Evolutionary conservation across 352 stramenopile genomes (phyloP), one percentile per base, ranked within the genome.

Genomic region (Phytophthora citricola): DNA sequence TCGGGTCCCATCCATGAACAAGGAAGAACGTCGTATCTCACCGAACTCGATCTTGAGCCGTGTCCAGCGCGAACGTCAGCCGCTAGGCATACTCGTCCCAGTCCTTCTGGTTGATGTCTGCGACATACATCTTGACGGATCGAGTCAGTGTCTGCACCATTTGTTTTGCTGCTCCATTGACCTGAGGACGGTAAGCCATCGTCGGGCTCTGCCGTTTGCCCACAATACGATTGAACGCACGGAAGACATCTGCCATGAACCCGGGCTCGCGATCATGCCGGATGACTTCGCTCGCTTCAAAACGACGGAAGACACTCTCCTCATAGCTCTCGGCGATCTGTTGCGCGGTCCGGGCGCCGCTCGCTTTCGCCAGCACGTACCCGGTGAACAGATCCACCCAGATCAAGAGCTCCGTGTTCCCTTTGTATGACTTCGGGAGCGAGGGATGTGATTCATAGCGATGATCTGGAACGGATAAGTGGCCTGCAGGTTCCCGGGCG

Each of bases 361-460:
- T 53, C 1, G 50, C 44, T 20, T 38, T 58, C 5, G n/a, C 27
- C 4, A 62, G 24, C 12, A 63, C 56, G 24, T 27, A 63, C 0
- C 45, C 56, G 6, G 36, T 50, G 29, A 60, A 52, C 1, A 59
- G 15, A 3, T 54, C 27, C 1, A 54, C 31, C 40, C 39, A 66
- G 10, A 66, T 48, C 2, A 68, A 22, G 0, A 68, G 10, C 51
- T 72, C 50, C 0, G 64, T 73, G 8, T 68, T 67, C 63, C 49
- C 17, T 29, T 56, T 39, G 8, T 14, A 31, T 0, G 31, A 58
- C 12, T 15, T 29, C 1, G 63, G 55, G 1, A 71, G 34, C 10
- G 63, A 62, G 63, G 20, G 56, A 12, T 51, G 31, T 53, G 31
- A 4, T 20, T 0, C 17, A 20, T 20, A 20, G 17, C 17, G 17